Evolutionary conservation across 108 stramenopile genomes (phyloP), one percentile per base, ranked within the genome.

Genomic region (Discostella stelligeroides): DNA sequence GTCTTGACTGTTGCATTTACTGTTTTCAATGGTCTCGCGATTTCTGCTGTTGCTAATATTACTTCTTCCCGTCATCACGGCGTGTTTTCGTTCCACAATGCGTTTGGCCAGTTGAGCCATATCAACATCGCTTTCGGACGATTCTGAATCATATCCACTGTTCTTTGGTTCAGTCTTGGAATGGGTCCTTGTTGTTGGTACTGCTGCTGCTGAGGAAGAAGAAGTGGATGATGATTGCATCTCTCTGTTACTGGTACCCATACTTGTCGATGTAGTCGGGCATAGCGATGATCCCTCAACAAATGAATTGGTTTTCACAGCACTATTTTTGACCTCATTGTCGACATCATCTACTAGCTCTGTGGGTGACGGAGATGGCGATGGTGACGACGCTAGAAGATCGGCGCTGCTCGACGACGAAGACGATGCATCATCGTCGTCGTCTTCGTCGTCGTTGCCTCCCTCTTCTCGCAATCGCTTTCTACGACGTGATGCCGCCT

Each of bases 321-420:
- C 3, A 34, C 5, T 34, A 34, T 3, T n/a, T n/a, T n/a, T n/a
- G n/a, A n/a, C n/a, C n/a, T n/a, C 34, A 34, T 34, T 34, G 34
- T 34, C 34, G 3, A 34, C 34, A 3, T 34, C 34, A 6, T 34
- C 34, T 34, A 34, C 34, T 5, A 34, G 34, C 34, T 34, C 34
- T 6, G 34, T 3, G 34, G 34, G 34, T 34, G 34, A 34, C 34
- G 34, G 34, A 34, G 34, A 34, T 34, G 34, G 34, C 6, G 29
- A 38, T 25, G 34, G 34, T 2, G 29, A 38, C 21, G 56, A 30
- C 4, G 27, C 53, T 15, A 53, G 53, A 43, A 51, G 54, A 68
- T 21, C 20, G 7, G 47, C 47, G 4, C 37, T 34, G 17, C 34
- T 40, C 18, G 66, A 50, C 24, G 66, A 68, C 25, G 66, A 68